These are phyloP conservation scores for Penstemon barbatus DNA, from an alignment of 257 asterid species.

Conservation along the genomic window DNA sequence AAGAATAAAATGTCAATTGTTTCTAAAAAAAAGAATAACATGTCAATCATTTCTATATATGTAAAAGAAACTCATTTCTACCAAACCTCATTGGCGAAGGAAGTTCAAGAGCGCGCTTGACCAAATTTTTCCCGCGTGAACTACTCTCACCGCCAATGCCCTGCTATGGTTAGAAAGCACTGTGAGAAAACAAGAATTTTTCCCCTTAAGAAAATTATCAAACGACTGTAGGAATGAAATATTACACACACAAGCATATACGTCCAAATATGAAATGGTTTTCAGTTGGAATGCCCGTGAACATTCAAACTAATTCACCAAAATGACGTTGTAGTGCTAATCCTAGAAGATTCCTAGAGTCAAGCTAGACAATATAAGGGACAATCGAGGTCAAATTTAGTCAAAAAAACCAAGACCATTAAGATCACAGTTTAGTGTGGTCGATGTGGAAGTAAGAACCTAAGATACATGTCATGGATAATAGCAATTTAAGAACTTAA, in stretches of 20 bases:
- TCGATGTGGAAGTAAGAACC: not conserved
- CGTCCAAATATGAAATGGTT: not conserved
- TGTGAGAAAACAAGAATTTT: conserved; percentile 13
- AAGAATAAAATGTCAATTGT: conserved; percentile 8
- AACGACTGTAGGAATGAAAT: not conserved
- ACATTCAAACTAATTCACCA: conserved; percentile 14
- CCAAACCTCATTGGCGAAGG: conserved; percentile 53
- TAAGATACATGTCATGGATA: conserved; percentile 7
- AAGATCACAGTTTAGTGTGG: not conserved
- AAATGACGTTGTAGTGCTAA: conserved; percentile 10
- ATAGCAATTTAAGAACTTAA: conserved; percentile 18
- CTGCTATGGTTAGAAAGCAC: conserved; percentile 40
- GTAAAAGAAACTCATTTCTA: conserved; percentile 23
- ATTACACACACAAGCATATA: not conserved
- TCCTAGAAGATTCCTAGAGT: conserved; percentile 12
- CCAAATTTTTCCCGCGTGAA: conserved; percentile 38
- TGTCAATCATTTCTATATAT: conserved; percentile 2
- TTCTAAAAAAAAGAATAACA: conserved; percentile 8
- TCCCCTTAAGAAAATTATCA: not conserved
- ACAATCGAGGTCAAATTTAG: not conserved
- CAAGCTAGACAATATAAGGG: not conserved
- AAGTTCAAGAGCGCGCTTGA: conserved; percentile 53
- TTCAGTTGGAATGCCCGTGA: not conserved
- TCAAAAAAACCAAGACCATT: not conserved
- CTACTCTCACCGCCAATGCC: conserved; percentile 38